Base-by-base conservation (phyloP, 495 filamentous ascomycete species). In the Immersiella caudata region DNA sequence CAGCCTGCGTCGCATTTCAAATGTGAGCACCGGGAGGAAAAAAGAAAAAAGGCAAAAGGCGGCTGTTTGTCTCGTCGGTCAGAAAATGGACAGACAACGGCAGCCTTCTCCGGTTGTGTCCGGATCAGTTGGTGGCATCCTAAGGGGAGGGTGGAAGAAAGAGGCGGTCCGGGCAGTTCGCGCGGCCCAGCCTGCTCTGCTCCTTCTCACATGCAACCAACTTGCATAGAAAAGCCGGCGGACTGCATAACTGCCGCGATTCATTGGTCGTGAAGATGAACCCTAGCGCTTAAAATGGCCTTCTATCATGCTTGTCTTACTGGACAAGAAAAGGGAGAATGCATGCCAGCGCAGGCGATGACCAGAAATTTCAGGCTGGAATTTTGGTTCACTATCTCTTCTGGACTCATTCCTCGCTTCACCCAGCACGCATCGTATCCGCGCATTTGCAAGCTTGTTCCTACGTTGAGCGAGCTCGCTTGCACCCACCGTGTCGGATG, bases 221-320 rank as follows among this genome's bases (percentile, higher is more conserved):
- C 61, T 25, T 51, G 63, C 63, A 65, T 65, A 16, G 29, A 64
- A 54, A 35, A 65, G 69, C 63, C 33, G 54, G 46, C 35, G 22
- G 52, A 62, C 57, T 64, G 70, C 72, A 72, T 65, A 65, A 68
- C 63, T 73, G 73, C 67, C 70, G 68, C 57, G 63, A 62, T 21
- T 46, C 60, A 51, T 62, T 62, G 60, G 60, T 16, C 33, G 25
- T 50, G 33, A n/a, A 49, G 24, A 62, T 46, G 29, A 33, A 50
- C 25, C 33, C 21, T 62, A 22, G 60, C 36, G 24, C 60, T 62
- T 50, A 50, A 29, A 62, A 24, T 36, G 25, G 60, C 29, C 60
- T 24, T 26, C 22, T 51, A 51, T 62, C 36, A 50, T 50, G 60
- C 22, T 18, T 62, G 36, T 62, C 60, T 46, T 25, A 25, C 60